These are phyloP conservation scores for Phlegmacium glaucopus DNA, from an alignment of 768 basidiomycete genomes.

Conservation along the genomic window DNA sequence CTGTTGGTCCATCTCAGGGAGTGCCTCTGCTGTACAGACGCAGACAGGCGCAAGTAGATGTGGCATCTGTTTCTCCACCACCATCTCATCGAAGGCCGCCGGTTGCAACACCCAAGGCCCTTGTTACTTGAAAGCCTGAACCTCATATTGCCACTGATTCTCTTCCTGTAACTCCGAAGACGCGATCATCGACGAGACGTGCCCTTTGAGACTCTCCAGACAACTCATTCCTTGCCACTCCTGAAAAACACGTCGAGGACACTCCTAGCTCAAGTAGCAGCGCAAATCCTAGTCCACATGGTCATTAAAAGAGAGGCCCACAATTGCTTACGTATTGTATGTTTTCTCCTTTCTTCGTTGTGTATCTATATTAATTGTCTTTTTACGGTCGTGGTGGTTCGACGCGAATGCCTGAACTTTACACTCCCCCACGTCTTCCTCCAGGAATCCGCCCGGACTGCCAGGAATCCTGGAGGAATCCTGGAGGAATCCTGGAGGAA, in stretches of 20 bases:
- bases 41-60: constrained; percentile 22
- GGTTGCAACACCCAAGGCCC: constrained; percentile 9
- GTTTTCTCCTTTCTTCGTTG: constrained; percentile 34
- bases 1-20: constrained; percentile 10
- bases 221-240: constrained; percentile 64
- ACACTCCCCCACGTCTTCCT: too few species aligned
- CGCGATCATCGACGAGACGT: constrained; percentile 20
- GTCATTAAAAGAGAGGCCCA: constrained; percentile 57
- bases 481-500: too few species aligned
- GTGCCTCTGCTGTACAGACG: constrained; percentile 36
- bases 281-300: constrained; percentile 26
- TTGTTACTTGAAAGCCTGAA: not conserved
- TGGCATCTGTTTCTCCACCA: constrained; percentile 60
- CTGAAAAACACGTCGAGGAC: constrained; percentile 32
- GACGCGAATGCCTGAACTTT: too few species aligned
- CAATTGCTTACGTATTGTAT: constrained; percentile 72
- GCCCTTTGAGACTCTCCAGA: constrained; percentile 58
- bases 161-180: constrained; percentile 38
- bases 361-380: not conserved
- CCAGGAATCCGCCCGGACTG: too few species aligned
- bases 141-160: constrained; percentile 19
- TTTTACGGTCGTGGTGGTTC: constrained; percentile 60
- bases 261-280: constrained; percentile 22
- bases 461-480: too few species aligned
- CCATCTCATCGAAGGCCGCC: constrained; percentile 51